These are phyloP conservation scores for Jamesozyma lodderae DNA, from an alignment of 805 yeast species.

Conservation along the genomic window DNA sequence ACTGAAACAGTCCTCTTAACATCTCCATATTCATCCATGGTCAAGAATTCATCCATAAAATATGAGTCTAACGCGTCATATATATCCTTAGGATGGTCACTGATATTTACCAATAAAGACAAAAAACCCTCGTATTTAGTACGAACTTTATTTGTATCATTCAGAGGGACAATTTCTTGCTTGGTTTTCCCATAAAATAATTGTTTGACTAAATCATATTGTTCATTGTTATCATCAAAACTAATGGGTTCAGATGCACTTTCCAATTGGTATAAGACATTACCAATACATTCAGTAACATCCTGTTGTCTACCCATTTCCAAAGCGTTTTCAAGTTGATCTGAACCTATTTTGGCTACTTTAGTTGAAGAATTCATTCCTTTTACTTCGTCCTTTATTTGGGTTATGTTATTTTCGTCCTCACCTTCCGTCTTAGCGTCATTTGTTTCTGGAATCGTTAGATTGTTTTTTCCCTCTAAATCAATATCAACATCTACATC, in stretches of 20 bases:
- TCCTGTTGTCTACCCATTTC: conserved; percentile 92
- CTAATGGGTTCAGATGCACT: conserved; percentile 67
- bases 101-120: conserved; percentile 74
- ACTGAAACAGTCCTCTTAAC: conserved; percentile 69
- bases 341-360: conserved; percentile 35
- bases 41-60: conserved; percentile 59
- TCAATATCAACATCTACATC: background rate
- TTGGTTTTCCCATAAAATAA: conserved; percentile 80
- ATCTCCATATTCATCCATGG: conserved; percentile 57
- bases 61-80: conserved; percentile 86
- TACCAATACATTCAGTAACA: conserved; percentile 94
- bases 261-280: conserved; percentile 83
- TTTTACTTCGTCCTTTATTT: background rate
- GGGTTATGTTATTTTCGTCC: background rate
- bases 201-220: conserved; percentile 67
- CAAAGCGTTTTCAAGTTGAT: conserved; percentile 63
- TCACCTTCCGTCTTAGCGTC: background rate
- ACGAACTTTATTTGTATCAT: conserved; percentile 31
- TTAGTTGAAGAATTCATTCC: conserved; percentile 16
- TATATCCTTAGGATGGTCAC: conserved; percentile 79
- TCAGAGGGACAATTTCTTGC: conserved; percentile 57
- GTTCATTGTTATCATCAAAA: conserved; percentile 69
- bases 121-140: conserved; percentile 65
- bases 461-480: background rate
- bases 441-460: background rate